These are phyloP conservation scores for Phoma sp. DNA, from an alignment of 2,329 filamentous ascomycete species.

Conservation along the genomic window DNA sequence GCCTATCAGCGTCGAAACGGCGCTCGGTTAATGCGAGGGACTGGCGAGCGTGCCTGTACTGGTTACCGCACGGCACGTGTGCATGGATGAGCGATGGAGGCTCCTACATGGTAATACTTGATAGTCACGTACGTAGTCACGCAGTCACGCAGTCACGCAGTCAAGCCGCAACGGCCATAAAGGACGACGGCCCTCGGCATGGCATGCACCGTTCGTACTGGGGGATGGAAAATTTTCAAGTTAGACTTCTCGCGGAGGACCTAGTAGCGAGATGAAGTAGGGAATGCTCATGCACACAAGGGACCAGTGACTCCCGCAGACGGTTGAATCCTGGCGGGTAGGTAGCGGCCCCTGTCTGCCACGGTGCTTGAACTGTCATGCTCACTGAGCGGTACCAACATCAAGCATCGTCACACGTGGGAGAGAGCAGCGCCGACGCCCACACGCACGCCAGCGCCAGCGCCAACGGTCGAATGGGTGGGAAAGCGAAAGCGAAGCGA, in stretches of 20 bases:
- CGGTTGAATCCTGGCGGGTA: constrained; percentile 29
- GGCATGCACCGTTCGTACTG: constrained; percentile 7
- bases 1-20: constrained; percentile 27
- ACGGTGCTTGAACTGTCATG: constrained; percentile 25
- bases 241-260: neutral
- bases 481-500: constrained; percentile 22
- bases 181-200: neutral
- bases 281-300: constrained; percentile 18
- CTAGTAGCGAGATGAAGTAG: constrained; percentile 4
- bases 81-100: constrained; percentile 23
- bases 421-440: constrained; percentile 20
- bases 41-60: constrained; percentile 23
- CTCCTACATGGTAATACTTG: constrained; percentile 4
- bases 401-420: constrained; percentile 1
- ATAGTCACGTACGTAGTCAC: constrained; percentile 14
- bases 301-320: constrained; percentile 12
- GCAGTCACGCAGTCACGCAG: neutral
- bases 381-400: constrained; percentile 14
- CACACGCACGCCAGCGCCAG: no score
- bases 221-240: constrained; percentile 18
- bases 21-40: constrained; percentile 25
- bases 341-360: constrained; percentile 30
- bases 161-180: neutral
- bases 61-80: constrained; percentile 23
- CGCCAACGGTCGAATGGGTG: constrained; percentile 25